phyloP scores from a whole-genome alignment of 352 stramenopile species.

The Blastocystis sp. region DNA sequence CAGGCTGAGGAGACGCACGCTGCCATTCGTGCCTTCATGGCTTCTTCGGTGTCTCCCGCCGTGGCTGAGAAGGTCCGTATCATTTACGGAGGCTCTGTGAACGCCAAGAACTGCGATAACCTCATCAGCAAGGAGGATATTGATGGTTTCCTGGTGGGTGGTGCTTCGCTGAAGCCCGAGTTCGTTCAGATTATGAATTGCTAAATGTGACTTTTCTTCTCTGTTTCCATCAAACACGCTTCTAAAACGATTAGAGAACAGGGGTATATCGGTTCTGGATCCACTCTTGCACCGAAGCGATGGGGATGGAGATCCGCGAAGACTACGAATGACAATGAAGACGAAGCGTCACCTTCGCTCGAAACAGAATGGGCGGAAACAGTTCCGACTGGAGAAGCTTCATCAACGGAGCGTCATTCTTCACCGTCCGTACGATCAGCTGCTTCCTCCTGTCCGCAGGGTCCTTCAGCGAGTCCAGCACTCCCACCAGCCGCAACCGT shows the following conservation, averaged over 20 bases:
- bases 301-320: background rate
- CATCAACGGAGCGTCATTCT: background rate
- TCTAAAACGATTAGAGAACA: constrained; percentile 17
- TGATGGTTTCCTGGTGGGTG: constrained; percentile 83
- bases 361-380: background rate
- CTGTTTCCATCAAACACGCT: background rate
- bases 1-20: constrained; percentile 72
- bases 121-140: constrained; percentile 76
- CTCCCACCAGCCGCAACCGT: background rate
- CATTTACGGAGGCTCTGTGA: constrained; percentile 72
- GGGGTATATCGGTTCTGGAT: background rate
- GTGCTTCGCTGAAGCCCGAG: constrained; percentile 80
- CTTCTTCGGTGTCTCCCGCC: constrained; percentile 65
- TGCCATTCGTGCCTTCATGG: constrained; percentile 68
- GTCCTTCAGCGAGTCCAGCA: background rate
- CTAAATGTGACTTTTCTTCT: background rate
- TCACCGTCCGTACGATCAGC: background rate
- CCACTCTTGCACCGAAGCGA: background rate
- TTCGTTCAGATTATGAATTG: constrained; percentile 73
- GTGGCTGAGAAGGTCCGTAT: constrained; percentile 70
- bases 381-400: background rate
- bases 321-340: background rate
- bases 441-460: background rate
- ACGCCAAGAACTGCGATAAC: constrained; percentile 73
- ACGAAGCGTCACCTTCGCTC: background rate